Base-by-base conservation (phyloP, 352 stramenopile genomes). In the Phytophthora vignae region DNA sequence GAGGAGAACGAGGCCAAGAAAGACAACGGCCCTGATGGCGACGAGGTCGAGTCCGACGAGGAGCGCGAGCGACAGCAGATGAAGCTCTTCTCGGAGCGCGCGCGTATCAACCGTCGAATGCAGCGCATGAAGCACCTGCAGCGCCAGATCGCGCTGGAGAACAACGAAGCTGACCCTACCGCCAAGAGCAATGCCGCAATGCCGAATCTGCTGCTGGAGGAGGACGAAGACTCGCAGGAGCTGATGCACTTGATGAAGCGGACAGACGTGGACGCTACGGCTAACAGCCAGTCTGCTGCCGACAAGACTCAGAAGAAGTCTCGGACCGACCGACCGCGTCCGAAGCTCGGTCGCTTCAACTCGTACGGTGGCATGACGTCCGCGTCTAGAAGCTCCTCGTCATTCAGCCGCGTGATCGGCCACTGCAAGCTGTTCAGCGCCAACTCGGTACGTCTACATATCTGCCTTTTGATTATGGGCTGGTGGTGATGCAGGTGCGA, bases 111-210 rank as follows among this genome's bases (percentile, higher is more conserved):
- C 55, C 87, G 89, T 29, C 87, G 89, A 22, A 94, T 96, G 85
- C 84, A 93, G 63, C 89, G 89, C 61, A 94, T 94, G 89, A 92
- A 91, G 53, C 83, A 94, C 46, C 49, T 93, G 68, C 84, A 95
- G 68, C 82, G 83, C 3, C 79, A 92, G 50, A 73, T 90, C 4
- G 76, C 82, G 14, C 38, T 84, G 31, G 81, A 91, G 49, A 76
- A 77, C 10, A 76, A 87, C 17, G 70, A 81, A 52, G 73, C 60
- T 4, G 67, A 79, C 7, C 56, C 72, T 14, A 71, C 67, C 14
- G 59, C 64, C 1, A 78, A 69, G 55, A 74, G 54, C 10, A 71
- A 53, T 8, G 33, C 55, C 17, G 69, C 38, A 2, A 71, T 92
- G 52, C 83, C 84, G 2, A 91, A 92, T 31, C 27, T 93, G 48